phyloP scores from a whole-genome alignment of 169 alveolate species.

The Plasmodium falciparum region DNA sequence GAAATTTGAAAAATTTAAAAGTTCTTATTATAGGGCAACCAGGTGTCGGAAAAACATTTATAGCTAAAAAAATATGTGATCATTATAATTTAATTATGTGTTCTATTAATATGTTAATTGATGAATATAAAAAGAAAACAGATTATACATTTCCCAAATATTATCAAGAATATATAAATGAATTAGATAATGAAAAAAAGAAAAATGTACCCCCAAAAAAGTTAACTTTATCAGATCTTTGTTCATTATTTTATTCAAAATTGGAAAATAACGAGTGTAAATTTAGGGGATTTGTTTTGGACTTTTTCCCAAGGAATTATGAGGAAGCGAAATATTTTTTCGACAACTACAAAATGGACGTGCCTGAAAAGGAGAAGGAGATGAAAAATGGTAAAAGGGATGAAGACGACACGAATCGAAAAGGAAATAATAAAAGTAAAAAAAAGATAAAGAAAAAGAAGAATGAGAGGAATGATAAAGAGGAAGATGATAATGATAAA shows the following conservation, averaged over 20 bases:
- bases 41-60: conserved; percentile 64
- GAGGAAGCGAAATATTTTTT: conserved; percentile 56
- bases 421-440: neutral
- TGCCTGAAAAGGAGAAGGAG: neutral
- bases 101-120: conserved; percentile 17
- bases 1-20: conserved; percentile 32
- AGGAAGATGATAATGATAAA: neutral
- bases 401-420: neutral
- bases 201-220: conserved; percentile 1
- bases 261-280: conserved; percentile 47
- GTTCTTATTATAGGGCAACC: conserved; percentile 47
- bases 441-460: neutral
- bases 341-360: neutral
- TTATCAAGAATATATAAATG: conserved; percentile 16
- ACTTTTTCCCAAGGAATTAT: conserved; percentile 53
- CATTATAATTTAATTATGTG: conserved; percentile 47
- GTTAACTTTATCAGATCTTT: conserved; percentile 22
- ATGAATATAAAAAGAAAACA: conserved; percentile 23
- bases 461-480: neutral
- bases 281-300: conserved; percentile 62
- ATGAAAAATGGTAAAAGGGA: neutral
- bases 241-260: conserved; percentile 26
- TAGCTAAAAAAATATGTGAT: conserved; percentile 51
- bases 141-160: conserved; percentile 46
- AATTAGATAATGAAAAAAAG: neutral